Evolutionary conservation across 2,329 filamentous ascomycete genomes (phyloP), one percentile per base, ranked within the genome.

Genomic region (Cryphonectria nitschkei): DNA sequence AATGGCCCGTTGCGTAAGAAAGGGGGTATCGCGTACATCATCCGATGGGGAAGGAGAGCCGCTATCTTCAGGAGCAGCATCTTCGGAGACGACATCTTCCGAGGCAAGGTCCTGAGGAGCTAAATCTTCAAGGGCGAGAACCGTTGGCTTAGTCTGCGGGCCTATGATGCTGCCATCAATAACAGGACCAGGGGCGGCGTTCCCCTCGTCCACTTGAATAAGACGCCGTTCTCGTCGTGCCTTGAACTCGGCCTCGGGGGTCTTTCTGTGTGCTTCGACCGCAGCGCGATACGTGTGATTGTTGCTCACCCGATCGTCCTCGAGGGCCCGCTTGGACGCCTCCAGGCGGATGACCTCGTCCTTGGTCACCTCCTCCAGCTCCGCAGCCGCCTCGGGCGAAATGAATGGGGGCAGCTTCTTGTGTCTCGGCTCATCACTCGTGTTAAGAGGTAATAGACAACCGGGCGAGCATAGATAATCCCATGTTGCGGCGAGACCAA

Each of bases 11-110:
- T 92, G 90, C 1, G 91, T 93, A 26, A 87, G 84, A 73, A 93
- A 93, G 89, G 2, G 89, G 88, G 77, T 92, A 92, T 93, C 91
- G 75, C 88, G 89, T 0, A 86, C 87, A 72, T 91, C 88, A 67
- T 92, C 90, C 69, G 88, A 85, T 6, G 87, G 86, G 19, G 60
- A 56, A 16, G 37, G 19, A 16, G 60, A 60, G 22, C 16, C 32
- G 32, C 46, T 37, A 19, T 9, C 37, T 11, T 39, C 37, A 39
- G 37, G 37, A 39, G 9, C 37, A 9, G 2, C 2, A 13, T 2
- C 37, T 2, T 39, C 37, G 11, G 37, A 9, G 9, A 2, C 2
- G 37, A 9, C 8, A 39, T 9, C 9, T 9, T 39, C 37, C 9
- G 37, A 9, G 1, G 9, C 9, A 9, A 11, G 37, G 13, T 9